Percentiles rank a stretch among this genome's conserved stretches.
Conservation (phyloP, 2,329 filamentous ascomycete species). For the Chrysoporthe puriensis region DNA sequence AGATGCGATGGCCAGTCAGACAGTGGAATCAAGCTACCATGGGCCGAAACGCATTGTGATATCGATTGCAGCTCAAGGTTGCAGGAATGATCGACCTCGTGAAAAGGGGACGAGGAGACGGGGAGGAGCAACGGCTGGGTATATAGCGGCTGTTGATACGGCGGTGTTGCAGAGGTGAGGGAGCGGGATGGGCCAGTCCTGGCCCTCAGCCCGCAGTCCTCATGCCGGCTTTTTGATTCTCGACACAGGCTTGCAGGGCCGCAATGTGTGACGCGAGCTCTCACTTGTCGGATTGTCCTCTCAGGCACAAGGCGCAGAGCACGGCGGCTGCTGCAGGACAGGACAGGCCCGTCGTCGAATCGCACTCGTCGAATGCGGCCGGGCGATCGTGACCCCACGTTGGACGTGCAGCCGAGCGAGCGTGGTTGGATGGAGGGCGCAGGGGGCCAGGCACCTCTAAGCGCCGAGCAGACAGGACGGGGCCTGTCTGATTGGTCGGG, state of each 20-base stretch:
- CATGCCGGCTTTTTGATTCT: slow-evolving; percentile 38
- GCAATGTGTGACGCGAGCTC: slow-evolving; percentile 43
- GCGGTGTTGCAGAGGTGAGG: slow-evolving; percentile 31
- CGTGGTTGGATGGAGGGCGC: slow-evolving; percentile 45
- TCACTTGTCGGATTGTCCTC: slow-evolving; percentile 44
- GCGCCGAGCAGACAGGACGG: slow-evolving; percentile 23
- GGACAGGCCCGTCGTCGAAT: slow-evolving; percentile 42
- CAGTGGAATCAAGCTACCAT: slow-evolving; percentile 35
- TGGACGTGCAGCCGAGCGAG: slow-evolving; percentile 34
- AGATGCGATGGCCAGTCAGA: slow-evolving; percentile 17
- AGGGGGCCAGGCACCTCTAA: slow-evolving; percentile 37
- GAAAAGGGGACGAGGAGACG: slow-evolving; percentile 8
- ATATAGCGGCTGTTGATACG: slow-evolving; percentile 61
- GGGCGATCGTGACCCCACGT: slow-evolving; percentile 29
- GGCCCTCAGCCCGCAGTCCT: slow-evolving; percentile 30
- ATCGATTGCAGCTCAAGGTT: slow-evolving; percentile 43
- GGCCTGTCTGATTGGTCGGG: slow-evolving; percentile 23
- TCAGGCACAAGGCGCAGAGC: slow-evolving; percentile 36
- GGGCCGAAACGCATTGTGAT: slow-evolving; percentile 56
- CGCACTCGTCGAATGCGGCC: slow-evolving; percentile 39
- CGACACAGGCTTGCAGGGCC: neutral
- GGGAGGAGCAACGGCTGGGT: slow-evolving; percentile 43
- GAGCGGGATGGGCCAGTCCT: slow-evolving; percentile 40
- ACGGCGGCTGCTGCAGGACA: slow-evolving; percentile 45
- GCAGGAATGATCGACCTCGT: slow-evolving; percentile 40